phyloP scores from a whole-genome alignment of 441 rosid genomes.

The Croton setiger region DNA sequence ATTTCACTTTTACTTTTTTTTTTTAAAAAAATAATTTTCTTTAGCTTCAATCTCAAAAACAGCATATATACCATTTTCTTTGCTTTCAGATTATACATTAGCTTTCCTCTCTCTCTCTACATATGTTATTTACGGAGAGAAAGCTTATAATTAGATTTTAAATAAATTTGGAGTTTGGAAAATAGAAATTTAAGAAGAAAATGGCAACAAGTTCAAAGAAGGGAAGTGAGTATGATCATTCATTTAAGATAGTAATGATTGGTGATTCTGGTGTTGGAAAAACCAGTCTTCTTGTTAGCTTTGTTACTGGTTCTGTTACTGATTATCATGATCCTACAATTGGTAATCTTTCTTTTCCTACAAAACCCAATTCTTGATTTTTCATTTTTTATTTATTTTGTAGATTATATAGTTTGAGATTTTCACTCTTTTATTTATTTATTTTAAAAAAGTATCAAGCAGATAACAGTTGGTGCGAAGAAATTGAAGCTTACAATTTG shows the following conservation, averaged over 20 bases:
- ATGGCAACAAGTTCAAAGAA: constrained; percentile 49
- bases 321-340: constrained; percentile 49
- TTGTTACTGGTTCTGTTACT: constrained; percentile 39
- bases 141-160: not conserved
- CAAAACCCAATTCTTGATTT: not conserved
- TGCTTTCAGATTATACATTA: not conserved
- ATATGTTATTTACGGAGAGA: constrained; percentile 1
- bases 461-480: constrained; percentile 66
- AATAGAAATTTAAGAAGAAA: not conserved
- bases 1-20: no score
- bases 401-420: no score
- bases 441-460: constrained; percentile 41
- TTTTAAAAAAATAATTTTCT: no score
- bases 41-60: not conserved
- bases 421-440: not conserved
- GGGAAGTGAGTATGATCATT: constrained; percentile 40
- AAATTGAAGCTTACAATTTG: constrained; percentile 82
- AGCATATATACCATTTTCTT: constrained; percentile 2
- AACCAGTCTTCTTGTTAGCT: constrained; percentile 57
- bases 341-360: constrained; percentile 26
- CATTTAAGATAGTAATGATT: constrained; percentile 57
- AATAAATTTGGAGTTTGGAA: not conserved
- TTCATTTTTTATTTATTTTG: not conserved
- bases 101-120: no score
- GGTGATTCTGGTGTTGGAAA: constrained; percentile 64